Base-by-base conservation (phyloP, 2,329 filamentous ascomycete species). In the Botryotinia convoluta region DNA sequence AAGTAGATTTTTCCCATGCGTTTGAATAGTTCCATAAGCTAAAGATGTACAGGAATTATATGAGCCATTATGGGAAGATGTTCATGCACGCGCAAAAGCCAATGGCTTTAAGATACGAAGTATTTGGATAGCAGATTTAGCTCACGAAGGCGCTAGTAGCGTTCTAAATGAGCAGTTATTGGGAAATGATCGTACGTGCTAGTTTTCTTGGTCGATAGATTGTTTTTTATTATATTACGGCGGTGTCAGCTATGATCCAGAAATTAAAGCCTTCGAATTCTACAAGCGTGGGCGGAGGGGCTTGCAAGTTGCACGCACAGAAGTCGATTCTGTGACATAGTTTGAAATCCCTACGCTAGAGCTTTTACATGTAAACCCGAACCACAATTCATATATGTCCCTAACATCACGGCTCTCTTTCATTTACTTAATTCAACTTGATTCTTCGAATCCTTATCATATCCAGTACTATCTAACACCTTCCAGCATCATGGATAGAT, bases 41-140 rank as follows among this genome's bases (percentile, higher is more conserved):
- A 51, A 72, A 37, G 10, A 35, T n/a, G n/a, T n/a, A 4, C 69
- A 94, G 92, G 95, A 98, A 84, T 83, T 97, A 1, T 97, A 97
- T 79, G 95, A 97, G 79, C 92, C 95, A 0, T 85, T 97, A 0
- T 97, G 94, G 92, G 93, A 95, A 74, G 93, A 97, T 68, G 84
- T 98, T 1, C 85, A 92, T 76, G 82, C 85, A 32, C 84, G 85
- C 29, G 84, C 90, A 18, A 86, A 87, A 75, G 80, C 83, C 20
- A 84, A 86, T 72, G 90, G 89, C 35, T 88, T 96, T 77, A 86
- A 87, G 1, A 93, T 98, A 78, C 88, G 93, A 73, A 86, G 88
- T 75, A 94, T 98, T 77, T 97, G 93, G 92, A 96, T 97, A 78
- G 91, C 93, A 73, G 95, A 98, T 83, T 89, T 92, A 22, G 90